Evolutionary conservation across 139 green algal species (phyloP), one percentile per base, ranked within the genome.

Genomic region (Volvox reticuliferus): DNA sequence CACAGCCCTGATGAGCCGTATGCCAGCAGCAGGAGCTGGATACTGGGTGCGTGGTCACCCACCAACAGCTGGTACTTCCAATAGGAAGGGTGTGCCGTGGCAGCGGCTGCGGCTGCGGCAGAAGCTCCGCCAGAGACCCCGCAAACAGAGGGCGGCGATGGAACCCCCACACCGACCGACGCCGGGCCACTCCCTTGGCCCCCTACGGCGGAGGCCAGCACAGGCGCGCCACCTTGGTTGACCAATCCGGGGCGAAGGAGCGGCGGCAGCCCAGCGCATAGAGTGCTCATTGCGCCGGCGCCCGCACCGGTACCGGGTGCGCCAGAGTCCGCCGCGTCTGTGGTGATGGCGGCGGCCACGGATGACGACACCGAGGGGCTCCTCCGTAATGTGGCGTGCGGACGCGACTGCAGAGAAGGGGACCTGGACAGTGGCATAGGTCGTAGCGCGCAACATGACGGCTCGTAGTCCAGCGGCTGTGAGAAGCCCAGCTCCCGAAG

Each of bases 11-110:
- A 37, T 13, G 86, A 68, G 17, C 55, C 86, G 17, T 89, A 50
- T 36, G 83, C 82, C 86, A 90, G 86, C 73, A 90, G 73, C 19
- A 90, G 2, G 18, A 90, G 75, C 55, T 85, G 86, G 0, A 90
- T 68, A 30, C 73, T 85, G 75, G 73, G 73, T 0, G 73, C 75
- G 37, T 75, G 86, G 75, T 90, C 86, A 1, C 86, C 86, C 1
- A 90, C 17, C 21, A 85, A 21, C 55, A 90, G 55, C 20, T 90
- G 75, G 32, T 85, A 90, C 12, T 71, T 75, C 71, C 86, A 90
- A 32, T 32, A 24, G 12, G 68, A 35, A 16, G 17, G 12, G 3
- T 28, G 28, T 37, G 12, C 82, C 1, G 63, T 36, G 16, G 63
- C 33, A 2, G 65, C 82, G 20, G 33, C 82, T 24, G 33, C 36